Percentiles rank a stretch among this genome's conserved stretches.
These are phyloP conservation scores for Alternaria sp. DNA, from an alignment of 2,329 filamentous ascomycete species.

Conservation along the genomic window DNA sequence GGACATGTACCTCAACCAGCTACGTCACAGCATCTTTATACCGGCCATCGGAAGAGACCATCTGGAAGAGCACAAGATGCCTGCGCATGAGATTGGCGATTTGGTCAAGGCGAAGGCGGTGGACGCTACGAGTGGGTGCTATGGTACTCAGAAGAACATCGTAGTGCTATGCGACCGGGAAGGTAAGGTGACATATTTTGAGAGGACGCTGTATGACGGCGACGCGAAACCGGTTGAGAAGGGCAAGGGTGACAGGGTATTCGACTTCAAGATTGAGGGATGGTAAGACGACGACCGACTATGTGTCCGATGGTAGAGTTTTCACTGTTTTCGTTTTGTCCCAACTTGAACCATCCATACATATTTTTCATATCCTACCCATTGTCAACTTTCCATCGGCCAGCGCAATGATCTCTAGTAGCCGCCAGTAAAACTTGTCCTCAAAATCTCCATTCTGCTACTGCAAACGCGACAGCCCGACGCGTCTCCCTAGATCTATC, in stretches of 20 bases:
- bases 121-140: slow-evolving; percentile 57
- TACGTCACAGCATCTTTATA: slow-evolving; percentile 67
- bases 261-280: slow-evolving; percentile 58
- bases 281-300: slow-evolving; percentile 27
- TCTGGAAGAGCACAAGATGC: slow-evolving; percentile 48
- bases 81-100: slow-evolving; percentile 48
- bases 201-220: slow-evolving; percentile 66
- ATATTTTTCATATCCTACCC: not conserved
- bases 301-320: no score
- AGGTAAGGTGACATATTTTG: slow-evolving; percentile 67
- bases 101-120: slow-evolving; percentile 48
- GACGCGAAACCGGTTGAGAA: slow-evolving; percentile 56
- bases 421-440: no score
- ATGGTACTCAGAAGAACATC: slow-evolving; percentile 71
- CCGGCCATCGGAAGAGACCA: slow-evolving; percentile 61
- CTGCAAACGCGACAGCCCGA: not conserved
- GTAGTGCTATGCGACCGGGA: slow-evolving; percentile 63
- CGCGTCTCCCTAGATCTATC: not conserved
- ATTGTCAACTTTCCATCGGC: not conserved
- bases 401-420: not conserved
- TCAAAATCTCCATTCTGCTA: not conserved
- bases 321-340: not conserved
- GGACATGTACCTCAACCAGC: slow-evolving; percentile 62
- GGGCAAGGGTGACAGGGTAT: slow-evolving; percentile 56
- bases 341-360: not conserved